Evolutionary conservation across 1,284 basidiomycete genomes (phyloP).

Genomic region (Apiotrichum montevideense): DNA sequence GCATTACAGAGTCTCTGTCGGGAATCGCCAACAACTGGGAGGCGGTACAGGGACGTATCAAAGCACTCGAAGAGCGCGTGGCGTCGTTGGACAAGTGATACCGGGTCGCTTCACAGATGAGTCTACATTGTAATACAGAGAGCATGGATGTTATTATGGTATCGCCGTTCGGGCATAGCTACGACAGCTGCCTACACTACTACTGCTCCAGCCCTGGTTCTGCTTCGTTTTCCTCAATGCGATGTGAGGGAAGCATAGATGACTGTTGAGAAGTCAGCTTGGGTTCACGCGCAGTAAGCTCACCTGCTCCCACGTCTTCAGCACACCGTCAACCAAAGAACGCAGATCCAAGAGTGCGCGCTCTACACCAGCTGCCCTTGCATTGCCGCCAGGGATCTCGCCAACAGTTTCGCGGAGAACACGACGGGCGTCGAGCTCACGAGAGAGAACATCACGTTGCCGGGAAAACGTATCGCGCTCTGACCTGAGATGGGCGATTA

Average conservation of each 20-base stretch:
- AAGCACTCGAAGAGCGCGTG: slow-evolving; percentile 51
- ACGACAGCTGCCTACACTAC: too few relatives aligned
- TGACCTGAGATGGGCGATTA: slow-evolving; percentile 23
- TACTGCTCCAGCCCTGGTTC: too few relatives aligned
- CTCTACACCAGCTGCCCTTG: slow-evolving; percentile 23
- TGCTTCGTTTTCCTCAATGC: not conserved
- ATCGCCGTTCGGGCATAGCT: too few relatives aligned
- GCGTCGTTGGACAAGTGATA: slow-evolving; percentile 13
- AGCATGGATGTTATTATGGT: too few relatives aligned
- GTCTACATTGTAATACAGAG: too few relatives aligned
- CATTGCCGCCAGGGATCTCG: not conserved
- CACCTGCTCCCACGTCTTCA: slow-evolving; percentile 37
- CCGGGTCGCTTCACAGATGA: too few relatives aligned
- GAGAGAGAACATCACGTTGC: slow-evolving; percentile 20
- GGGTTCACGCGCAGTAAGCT: slow-evolving; percentile 4
- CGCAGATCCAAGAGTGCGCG: slow-evolving; percentile 37
- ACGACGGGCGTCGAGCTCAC: slow-evolving; percentile 29
- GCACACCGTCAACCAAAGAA: slow-evolving; percentile 35
- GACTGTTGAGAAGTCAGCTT: not conserved
- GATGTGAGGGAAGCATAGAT: not conserved
- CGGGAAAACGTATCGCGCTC: slow-evolving; percentile 28
- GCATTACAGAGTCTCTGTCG: slow-evolving; percentile 61
- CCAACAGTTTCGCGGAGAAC: slow-evolving; percentile 10
- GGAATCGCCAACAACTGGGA: slow-evolving; percentile 67
- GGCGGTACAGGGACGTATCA: slow-evolving; percentile 56